These are phyloP conservation scores for Cercospora janseana DNA, from an alignment of 2,329 filamentous ascomycete genomes.

Conservation along the genomic window DNA sequence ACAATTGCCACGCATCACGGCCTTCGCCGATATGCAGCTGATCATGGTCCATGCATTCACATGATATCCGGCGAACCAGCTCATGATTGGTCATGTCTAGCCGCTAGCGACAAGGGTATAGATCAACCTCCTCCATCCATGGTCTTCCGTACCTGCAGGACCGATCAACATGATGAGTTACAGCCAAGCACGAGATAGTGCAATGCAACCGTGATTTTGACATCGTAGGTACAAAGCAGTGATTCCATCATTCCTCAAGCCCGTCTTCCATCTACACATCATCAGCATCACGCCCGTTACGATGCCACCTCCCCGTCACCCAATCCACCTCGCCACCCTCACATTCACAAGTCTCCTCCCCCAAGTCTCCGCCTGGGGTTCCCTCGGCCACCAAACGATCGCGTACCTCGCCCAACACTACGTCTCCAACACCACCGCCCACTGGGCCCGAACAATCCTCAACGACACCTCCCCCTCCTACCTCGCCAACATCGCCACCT, in stretches of 20 bases:
- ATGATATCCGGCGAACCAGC: not conserved
- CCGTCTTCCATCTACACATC: not conserved
- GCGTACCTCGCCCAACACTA: constrained; percentile 55
- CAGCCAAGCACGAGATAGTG: constrained; percentile 17
- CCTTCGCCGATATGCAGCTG: constrained; percentile 5
- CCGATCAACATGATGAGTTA: constrained; percentile 15
- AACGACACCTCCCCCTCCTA: constrained; percentile 46
- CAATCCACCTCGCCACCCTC: not conserved
- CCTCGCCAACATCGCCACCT: constrained; percentile 53
- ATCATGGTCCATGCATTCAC: constrained; percentile 1
- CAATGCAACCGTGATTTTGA: constrained; percentile 8
- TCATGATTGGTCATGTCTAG: constrained; percentile 9
- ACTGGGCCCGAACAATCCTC: constrained; percentile 48
- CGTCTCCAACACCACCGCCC: constrained; percentile 44
- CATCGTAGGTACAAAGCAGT: constrained; percentile 8
- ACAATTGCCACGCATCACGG: constrained; percentile 1
- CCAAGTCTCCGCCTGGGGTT: constrained; percentile 48
- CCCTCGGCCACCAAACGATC: constrained; percentile 54
- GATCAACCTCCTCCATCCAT: constrained; percentile 14
- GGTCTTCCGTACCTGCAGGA: constrained; percentile 16
- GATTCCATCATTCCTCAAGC: not conserved
- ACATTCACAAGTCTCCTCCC: not conserved
- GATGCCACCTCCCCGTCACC: not conserved
- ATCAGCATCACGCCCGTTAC: not conserved
- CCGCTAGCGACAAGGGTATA: constrained; percentile 14